phyloP scores from a whole-genome alignment of 345 rosid species.

The Eutrema yunnanense region DNA sequence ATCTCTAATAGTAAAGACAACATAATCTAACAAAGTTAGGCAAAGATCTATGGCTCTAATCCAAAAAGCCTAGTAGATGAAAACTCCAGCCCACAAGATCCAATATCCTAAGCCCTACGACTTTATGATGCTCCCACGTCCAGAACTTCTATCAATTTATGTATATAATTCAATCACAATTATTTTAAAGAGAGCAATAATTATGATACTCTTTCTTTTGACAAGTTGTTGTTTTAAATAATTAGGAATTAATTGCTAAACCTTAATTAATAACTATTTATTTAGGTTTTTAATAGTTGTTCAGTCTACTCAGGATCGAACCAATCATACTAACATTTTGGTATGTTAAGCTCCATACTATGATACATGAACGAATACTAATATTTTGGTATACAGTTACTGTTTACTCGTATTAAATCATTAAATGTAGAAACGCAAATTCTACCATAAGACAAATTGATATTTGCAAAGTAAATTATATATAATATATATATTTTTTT shows the following conservation, averaged over 20 bases:
- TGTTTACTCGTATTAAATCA: too few species aligned
- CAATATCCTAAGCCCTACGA: background rate
- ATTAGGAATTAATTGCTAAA: background rate
- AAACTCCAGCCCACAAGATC: conserved; percentile 9
- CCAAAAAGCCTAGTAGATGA: conserved; percentile 13
- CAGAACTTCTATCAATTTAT: background rate
- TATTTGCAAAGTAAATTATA: too few species aligned
- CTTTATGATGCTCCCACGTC: background rate
- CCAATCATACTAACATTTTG: too few species aligned
- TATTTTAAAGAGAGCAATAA: background rate
- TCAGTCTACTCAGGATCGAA: too few species aligned
- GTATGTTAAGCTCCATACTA: too few species aligned
- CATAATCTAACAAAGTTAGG: conserved; percentile 18
- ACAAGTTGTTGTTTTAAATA: background rate
- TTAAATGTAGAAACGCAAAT: too few species aligned
- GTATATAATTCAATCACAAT: background rate
- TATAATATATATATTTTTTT: too few species aligned
- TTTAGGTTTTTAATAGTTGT: background rate
- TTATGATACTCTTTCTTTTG: background rate
- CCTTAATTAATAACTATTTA: background rate
- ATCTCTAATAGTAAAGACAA: conserved; percentile 13
- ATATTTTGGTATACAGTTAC: too few species aligned
- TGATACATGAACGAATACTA: too few species aligned
- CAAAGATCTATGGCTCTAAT: background rate
- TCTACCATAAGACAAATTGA: too few species aligned